A percentile compares a stretch with the other conserved stretches of the same genome.
Evolutionary conservation across 495 filamentous ascomycete genomes (phyloP).

Genomic region (Tuber melanosporum): DNA sequence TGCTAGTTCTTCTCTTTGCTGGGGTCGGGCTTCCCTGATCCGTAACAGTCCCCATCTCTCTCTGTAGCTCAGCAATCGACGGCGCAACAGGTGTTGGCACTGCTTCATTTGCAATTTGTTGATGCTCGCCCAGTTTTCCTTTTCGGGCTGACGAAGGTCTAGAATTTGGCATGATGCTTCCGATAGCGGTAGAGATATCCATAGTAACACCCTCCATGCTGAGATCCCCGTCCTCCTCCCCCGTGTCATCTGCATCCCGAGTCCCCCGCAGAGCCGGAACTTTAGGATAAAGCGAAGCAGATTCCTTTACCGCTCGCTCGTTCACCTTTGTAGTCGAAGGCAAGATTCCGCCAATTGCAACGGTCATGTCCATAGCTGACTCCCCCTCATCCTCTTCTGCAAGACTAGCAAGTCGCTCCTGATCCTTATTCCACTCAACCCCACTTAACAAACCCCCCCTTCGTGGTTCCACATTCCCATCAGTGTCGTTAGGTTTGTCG

Average conservation of each 20-base stretch:
- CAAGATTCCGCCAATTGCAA: conserved; percentile 64
- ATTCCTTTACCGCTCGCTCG: conserved; percentile 54
- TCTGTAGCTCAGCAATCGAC: conserved; percentile 10
- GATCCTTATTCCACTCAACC: conserved; percentile 54
- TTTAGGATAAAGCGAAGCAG: conserved; percentile 46
- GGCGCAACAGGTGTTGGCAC: conserved; percentile 22
- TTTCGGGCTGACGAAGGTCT: neutral
- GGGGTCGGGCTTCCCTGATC: conserved; percentile 8
- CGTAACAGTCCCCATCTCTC: neutral
- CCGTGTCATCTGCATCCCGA: conserved; percentile 21
- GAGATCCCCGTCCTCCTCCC: conserved; percentile 23
- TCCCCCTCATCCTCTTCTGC: conserved; percentile 45
- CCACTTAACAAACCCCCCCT: conserved; percentile 33
- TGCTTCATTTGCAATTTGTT: neutral
- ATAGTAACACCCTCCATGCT: conserved; percentile 36
- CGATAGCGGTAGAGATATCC: conserved; percentile 38
- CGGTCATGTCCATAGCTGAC: conserved; percentile 54
- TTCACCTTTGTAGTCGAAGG: conserved; percentile 44
- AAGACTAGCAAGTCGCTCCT: conserved; percentile 82
- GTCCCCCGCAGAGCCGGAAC: conserved; percentile 17
- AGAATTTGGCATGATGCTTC: conserved; percentile 18
- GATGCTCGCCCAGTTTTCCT: neutral
- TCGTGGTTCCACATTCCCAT: conserved; percentile 44
- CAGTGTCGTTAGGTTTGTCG: conserved; percentile 54
- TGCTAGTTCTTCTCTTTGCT: conserved; percentile 19